Evolutionary conservation across 805 yeast species (phyloP).

Genomic region (Yamadazyma insecticola): DNA sequence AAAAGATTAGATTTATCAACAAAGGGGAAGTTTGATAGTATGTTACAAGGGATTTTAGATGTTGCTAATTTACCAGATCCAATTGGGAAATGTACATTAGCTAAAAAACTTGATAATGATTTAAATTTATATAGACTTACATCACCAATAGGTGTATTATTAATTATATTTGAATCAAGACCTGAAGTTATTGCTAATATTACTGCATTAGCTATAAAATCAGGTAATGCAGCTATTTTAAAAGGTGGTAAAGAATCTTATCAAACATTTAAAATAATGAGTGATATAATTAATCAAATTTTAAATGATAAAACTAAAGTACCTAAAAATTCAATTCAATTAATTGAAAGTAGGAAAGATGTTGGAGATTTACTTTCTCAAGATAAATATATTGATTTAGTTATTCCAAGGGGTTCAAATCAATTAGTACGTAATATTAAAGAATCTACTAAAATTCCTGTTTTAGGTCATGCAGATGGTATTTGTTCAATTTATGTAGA

Average conservation of each 20-base stretch:
- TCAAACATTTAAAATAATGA: constrained; percentile 79
- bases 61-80: constrained; percentile 91
- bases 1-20: constrained; percentile 80
- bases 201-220: constrained; percentile 90
- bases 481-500: constrained; percentile 87
- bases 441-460: constrained; percentile 88
- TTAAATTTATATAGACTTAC: constrained; percentile 76
- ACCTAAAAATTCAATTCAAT: constrained; percentile 78
- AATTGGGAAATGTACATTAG: constrained; percentile 80
- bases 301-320: constrained; percentile 59
- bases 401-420: constrained; percentile 97
- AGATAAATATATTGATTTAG: constrained; percentile 88
- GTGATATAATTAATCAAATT: constrained; percentile 61
- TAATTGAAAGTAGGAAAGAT: constrained; percentile 85
- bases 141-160: constrained; percentile 90
- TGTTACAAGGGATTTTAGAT: constrained; percentile 92
- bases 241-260: constrained; percentile 96
- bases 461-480: constrained; percentile 98
- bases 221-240: constrained; percentile 94
- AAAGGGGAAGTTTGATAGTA: constrained; percentile 83
- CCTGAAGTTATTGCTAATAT: constrained; percentile 99
- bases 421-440: constrained; percentile 85
- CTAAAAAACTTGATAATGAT: constrained; percentile 86
- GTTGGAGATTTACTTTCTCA: constrained; percentile 80
- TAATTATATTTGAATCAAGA: constrained; percentile 91